Evolutionary conservation across 2,329 filamentous ascomycete species (phyloP), one percentile per base, ranked within the genome.

Genomic region (Cladosporium cucumerinum): DNA sequence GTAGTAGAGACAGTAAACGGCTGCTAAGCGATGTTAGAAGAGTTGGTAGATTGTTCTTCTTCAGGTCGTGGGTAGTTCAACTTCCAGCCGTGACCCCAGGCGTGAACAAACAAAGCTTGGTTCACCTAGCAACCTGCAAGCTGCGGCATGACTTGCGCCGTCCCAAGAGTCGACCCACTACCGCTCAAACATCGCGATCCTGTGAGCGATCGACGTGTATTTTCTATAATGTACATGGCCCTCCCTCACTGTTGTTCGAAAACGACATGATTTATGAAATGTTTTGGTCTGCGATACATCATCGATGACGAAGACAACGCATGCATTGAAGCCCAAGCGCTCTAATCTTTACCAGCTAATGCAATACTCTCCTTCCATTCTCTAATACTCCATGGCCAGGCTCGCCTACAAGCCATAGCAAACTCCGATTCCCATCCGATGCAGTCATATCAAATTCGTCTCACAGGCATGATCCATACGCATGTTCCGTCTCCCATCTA

Each of bases 31-130:
- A 36, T 43, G 49, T 39, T 54, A 46, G 39, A n/a, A 11, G 39
- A 21, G 39, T 46, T 46, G 39, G 39, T 46, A 32, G 26, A 62
- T 62, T 62, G 60, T 23, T n/a, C 54, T 62, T 62, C 60, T 62
- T 62, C 60, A 62, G n/a, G n/a, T n/a, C n/a, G n/a, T n/a, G n/a
- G n/a, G n/a, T n/a, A n/a, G n/a, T n/a, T n/a, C n/a, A n/a, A n/a
- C n/a, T n/a, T n/a, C n/a, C n/a, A n/a, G n/a, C n/a, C n/a, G n/a
- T n/a, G n/a, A n/a, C n/a, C n/a, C n/a, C n/a, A n/a, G n/a, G n/a
- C n/a, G n/a, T n/a, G n/a, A n/a, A n/a, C n/a, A n/a, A n/a, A n/a
- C n/a, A n/a, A n/a, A n/a, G n/a, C n/a, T n/a, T n/a, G n/a, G n/a
- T n/a, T n/a, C n/a, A n/a, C n/a, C 39, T 46, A 46, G 39, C 39